These are phyloP conservation scores for Heterobasidion annosum DNA, from an alignment of 1,284 basidiomycete genomes.

Conservation along the genomic window DNA sequence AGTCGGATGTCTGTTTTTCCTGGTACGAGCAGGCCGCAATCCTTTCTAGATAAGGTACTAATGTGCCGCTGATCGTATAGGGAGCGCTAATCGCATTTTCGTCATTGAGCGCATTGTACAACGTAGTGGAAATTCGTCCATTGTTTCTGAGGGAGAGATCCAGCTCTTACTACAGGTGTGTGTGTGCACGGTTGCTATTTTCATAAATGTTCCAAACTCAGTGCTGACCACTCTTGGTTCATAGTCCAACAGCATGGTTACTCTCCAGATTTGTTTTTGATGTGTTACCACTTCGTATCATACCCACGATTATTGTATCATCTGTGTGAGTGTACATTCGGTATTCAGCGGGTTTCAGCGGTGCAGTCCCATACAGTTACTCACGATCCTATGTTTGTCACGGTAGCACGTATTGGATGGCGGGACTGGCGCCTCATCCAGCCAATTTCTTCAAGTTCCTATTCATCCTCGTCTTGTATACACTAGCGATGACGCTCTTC, in stretches of 20 bases:
- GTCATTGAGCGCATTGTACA: slow-evolving; percentile 79
- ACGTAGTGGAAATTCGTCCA: slow-evolving; percentile 71
- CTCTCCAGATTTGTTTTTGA: slow-evolving; percentile 80
- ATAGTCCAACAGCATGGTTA: slow-evolving; percentile 78
- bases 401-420: slow-evolving; percentile 83
- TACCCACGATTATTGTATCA: slow-evolving; percentile 77
- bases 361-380: neutral
- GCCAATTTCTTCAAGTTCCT: slow-evolving; percentile 28
- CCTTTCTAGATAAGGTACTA: neutral
- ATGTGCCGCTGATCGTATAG: slow-evolving; percentile 23
- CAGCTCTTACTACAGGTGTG: slow-evolving; percentile 67
- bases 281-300: slow-evolving; percentile 72
- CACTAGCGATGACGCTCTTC: slow-evolving; percentile 76
- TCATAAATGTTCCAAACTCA: neutral
- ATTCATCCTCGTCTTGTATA: slow-evolving; percentile 39
- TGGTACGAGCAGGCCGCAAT: slow-evolving; percentile 38
- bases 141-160: slow-evolving; percentile 85
- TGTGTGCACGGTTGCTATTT: neutral
- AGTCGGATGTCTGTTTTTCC: slow-evolving; percentile 86
- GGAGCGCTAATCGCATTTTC: slow-evolving; percentile 84
- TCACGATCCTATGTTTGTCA: no score
- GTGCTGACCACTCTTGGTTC: slow-evolving; percentile 7
- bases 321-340: slow-evolving; percentile 49
- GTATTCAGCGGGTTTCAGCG: slow-evolving; percentile 1
- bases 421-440: slow-evolving; percentile 57